Base-by-base conservation (phyloP, 202 grass and related monocot genomes). In the Dendrocalamus latiflorus region DNA sequence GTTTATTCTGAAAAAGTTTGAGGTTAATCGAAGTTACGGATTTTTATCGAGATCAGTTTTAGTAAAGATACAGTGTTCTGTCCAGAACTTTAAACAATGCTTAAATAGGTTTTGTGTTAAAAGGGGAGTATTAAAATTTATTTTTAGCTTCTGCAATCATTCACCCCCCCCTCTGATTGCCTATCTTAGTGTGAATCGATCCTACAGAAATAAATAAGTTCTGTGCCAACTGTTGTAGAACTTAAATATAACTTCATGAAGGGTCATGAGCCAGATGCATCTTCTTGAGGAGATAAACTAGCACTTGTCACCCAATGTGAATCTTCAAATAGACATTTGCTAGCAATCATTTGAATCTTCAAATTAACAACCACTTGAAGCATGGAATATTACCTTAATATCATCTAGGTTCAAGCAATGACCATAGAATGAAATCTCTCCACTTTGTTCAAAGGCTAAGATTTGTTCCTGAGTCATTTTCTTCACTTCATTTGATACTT, bases 401-500 rank as follows among this genome's bases (percentile, higher is more conserved):
- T 99, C 93, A 39, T 87, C 86, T 58, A 84, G 74, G 83, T 95
- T 93, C 74, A 99, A 90, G 84, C 87, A 92, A 87, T 96, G 93
- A 56, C 96, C 93, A 82, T 85, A 81, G 59, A 94, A 87, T 16
- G 75, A 75, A 84, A 89, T 62, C 63, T 99, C 91, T 74, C 96
- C 93, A 76, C 81, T 89, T 89, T 94, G 68, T 84, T 99, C 93
- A 84, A 99, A 99, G 62, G 75, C 56, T 88, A 96, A 86, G 71
- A 99, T 90, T 44, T 96, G 85, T 51, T 91, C 91, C 79, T 92
- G 96, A 10, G 93, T 88, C 96, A 99, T 95, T 78, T 90, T 88
- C 87, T 99, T 99, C 39, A 99, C 91, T 79, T 81, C 86, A 81
- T 89, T 96, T 79, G 91, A 92, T 76, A 99, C 89, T 86, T 68